These are phyloP conservation scores for Coemansia umbellata DNA, from an alignment of 192 early-diverging fungal species.

Conservation along the genomic window DNA sequence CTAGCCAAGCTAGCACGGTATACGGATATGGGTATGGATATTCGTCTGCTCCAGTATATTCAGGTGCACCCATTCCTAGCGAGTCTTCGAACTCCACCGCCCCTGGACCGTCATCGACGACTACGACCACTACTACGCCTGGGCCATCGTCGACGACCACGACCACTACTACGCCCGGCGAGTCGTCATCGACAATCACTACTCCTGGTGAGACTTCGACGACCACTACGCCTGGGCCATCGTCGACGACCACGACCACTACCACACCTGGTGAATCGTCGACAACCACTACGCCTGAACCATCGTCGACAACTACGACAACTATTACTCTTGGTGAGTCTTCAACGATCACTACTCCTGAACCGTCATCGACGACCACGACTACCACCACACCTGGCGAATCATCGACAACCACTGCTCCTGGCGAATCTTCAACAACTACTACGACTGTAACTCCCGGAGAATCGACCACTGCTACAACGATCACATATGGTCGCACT, in stretches of 20 bases:
- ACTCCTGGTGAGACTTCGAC: background rate
- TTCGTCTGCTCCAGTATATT: too few relatives aligned
- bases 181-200: background rate
- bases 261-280: background rate
- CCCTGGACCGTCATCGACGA: background rate
- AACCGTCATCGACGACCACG: background rate
- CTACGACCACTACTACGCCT: background rate
- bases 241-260: background rate
- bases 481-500: conserved; percentile 3
- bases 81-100: background rate
- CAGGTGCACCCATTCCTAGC: background rate
- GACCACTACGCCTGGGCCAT: background rate
- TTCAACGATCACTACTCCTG: background rate
- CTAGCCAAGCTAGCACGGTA: too few relatives aligned
- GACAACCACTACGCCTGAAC: background rate
- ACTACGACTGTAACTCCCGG: background rate
- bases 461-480: conserved; percentile 4
- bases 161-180: background rate
- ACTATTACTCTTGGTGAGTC: background rate
- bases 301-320: too few relatives aligned
- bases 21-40: too few relatives aligned
- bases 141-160: background rate
- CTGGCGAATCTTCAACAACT: background rate
- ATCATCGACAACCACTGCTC: background rate
- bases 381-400: background rate